Evolutionary conservation across 331 rosid species (phyloP).

Genomic region (Malus hybrid): DNA sequence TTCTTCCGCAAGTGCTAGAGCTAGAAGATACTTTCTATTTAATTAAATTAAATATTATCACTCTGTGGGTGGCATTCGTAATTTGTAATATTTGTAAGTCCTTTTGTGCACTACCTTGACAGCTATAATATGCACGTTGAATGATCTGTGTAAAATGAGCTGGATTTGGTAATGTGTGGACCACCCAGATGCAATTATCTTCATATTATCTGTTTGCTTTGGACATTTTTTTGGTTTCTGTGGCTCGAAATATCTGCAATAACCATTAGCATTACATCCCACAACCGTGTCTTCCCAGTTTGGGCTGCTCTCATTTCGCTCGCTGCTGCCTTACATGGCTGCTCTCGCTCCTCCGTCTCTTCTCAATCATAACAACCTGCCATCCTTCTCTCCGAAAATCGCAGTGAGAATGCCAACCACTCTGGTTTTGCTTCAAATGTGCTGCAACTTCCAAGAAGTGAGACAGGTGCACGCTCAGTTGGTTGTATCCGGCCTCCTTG

Average conservation of each 20-base stretch:
- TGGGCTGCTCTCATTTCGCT: neutral
- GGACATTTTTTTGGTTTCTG: neutral
- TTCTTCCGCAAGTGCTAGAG: conserved; percentile 9
- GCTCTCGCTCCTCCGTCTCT: conserved; percentile 3
- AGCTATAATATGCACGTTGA: neutral
- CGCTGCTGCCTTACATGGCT: neutral
- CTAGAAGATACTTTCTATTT: neutral
- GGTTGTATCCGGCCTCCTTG: conserved; percentile 34
- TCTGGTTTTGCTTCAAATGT: conserved; percentile 32
- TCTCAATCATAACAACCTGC: neutral
- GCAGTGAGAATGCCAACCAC: conserved; percentile 16
- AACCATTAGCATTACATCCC: neutral
- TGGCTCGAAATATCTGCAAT: conserved; percentile 11
- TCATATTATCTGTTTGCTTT: neutral
- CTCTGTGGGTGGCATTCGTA: conserved; percentile 8
- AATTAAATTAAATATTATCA: neutral
- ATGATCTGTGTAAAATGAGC: conserved; percentile 1
- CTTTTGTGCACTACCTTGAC: conserved; percentile 7
- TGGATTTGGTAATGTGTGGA: conserved; percentile 9
- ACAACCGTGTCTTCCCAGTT: neutral
- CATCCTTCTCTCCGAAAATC: neutral
- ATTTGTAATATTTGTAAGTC: conserved; percentile 2
- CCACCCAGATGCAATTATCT: neutral
- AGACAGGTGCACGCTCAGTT: conserved; percentile 38
- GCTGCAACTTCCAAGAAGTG: conserved; percentile 23